Evolutionary conservation across 1,284 basidiomycete genomes (phyloP), one percentile per base, ranked within the genome.

Genomic region (Cystobasidium slooffiae): DNA sequence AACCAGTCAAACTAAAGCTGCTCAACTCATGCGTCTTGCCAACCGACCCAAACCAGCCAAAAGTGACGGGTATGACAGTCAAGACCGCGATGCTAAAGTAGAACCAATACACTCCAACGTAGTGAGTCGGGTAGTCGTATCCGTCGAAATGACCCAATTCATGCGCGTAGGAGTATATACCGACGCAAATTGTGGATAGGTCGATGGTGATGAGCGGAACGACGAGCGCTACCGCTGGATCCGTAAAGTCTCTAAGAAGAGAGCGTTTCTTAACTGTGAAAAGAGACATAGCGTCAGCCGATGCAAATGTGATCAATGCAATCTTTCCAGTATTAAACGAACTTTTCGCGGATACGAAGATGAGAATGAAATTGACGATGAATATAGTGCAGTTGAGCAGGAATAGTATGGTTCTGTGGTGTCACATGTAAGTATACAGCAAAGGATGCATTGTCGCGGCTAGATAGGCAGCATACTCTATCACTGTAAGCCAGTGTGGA

Each of bases 11-110:
- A 24, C 55, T 59, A 31, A 69, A 69, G 58, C 68, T 69, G 56
- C 68, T 69, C 22, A 69, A 39, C n/a, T 69, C 68, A 31, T 69
- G 68, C 41, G 56, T 47, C n/a, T 69, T 69, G 56, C 68, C 68
- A n/a, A 69, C 58, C 0, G 68, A 69, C 3, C 68, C 68, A 37
- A 69, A 69, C 68, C 68, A 69, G 9, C 58, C 55, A 18, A 69
- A 24, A 22, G 44, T 69, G 31, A 69, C 58, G 12, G 68, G 68
- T 37, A 69, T 58, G 24, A 41, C 49, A n/a, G 55, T 59, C 8
- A 61, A 37, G 9, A 69, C 22, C 39, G 68, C 43, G 37, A 61
- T 46, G 18, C n/a, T 44, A n/a, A 69, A 58, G 24, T 69, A 69
- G 55, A 20, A 22, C 68, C 68, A 69, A 20, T 56, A 69, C 2